These are phyloP conservation scores for Bipolaris sorokiniana DNA, from an alignment of 2,329 filamentous ascomycete species.

Conservation along the genomic window DNA sequence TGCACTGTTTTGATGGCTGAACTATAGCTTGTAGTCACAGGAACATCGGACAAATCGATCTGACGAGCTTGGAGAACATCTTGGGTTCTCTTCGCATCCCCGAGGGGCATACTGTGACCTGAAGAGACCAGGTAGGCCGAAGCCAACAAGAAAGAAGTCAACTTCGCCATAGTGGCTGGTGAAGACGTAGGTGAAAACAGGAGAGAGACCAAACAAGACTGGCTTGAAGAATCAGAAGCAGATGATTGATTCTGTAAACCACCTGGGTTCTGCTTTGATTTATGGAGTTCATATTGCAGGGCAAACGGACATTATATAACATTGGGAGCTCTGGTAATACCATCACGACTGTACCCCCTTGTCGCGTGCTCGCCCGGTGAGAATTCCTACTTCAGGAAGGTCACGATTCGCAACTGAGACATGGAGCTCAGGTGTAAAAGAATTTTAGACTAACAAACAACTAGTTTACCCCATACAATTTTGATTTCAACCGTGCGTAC, in stretches of 20 bases:
- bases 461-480: constrained; percentile 29
- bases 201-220: constrained; percentile 23
- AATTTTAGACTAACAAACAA: constrained; percentile 24
- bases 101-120: constrained; percentile 34
- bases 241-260: constrained; percentile 10
- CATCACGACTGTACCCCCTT: constrained; percentile 8
- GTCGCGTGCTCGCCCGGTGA: constrained; percentile 32
- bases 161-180: constrained; percentile 33
- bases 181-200: constrained; percentile 14
- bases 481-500: not conserved
- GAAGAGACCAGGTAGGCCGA: constrained; percentile 29
- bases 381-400: constrained; percentile 31
- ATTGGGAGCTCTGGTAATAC: constrained; percentile 9
- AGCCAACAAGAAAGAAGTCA: constrained; percentile 34
- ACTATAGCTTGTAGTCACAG: constrained; percentile 42
- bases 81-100: constrained; percentile 17
- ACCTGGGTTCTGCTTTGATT: constrained; percentile 13
- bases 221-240: constrained; percentile 21
- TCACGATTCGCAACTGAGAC: constrained; percentile 29
- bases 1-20: constrained; percentile 37
- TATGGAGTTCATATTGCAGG: constrained; percentile 37
- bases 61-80: constrained; percentile 27
- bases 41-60: constrained; percentile 29
- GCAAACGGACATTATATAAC: constrained; percentile 30
- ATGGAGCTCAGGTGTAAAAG: constrained; percentile 31